Evolutionary conservation across 176 grass and related monocot genomes (phyloP).

Genomic region (Musa acuminata): DNA sequence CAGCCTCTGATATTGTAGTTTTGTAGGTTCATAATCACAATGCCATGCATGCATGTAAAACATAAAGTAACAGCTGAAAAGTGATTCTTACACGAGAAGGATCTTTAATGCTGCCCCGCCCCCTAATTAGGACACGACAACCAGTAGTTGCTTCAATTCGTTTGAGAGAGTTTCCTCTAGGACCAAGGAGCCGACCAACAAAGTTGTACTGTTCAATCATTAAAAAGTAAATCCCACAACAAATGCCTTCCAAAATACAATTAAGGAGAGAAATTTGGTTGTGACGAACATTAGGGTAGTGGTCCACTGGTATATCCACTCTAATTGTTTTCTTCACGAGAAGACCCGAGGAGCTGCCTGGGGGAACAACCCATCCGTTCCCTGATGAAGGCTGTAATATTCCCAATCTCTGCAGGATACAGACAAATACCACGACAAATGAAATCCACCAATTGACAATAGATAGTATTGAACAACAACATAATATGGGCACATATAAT

Average conservation of each 20-base stretch:
- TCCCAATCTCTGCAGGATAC: conserved; percentile 21
- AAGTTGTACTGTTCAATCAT: conserved; percentile 30
- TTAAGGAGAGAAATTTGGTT: not conserved
- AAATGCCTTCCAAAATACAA: not conserved
- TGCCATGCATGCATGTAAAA: not conserved
- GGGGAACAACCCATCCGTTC: conserved; percentile 23
- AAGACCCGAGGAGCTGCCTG: conserved; percentile 21
- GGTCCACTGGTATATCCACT: conserved; percentile 38
- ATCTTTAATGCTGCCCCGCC: conserved; percentile 39
- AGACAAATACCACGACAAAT: not conserved
- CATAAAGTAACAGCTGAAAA: not conserved
- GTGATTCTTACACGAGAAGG: conserved; percentile 21
- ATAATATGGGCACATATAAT: too few species aligned
- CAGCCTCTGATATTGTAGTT: not conserved
- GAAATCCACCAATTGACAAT: not conserved
- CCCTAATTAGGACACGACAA: conserved; percentile 32
- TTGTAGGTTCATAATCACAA: not conserved
- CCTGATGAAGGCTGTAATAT: conserved; percentile 21
- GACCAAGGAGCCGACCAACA: conserved; percentile 42
- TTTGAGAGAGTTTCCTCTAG: conserved; percentile 41
- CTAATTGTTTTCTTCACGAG: conserved; percentile 40
- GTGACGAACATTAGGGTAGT: conserved; percentile 33
- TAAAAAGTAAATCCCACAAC: not conserved
- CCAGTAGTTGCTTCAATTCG: conserved; percentile 33
- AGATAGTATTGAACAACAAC: not conserved